Base-by-base conservation (phyloP, 2,329 filamentous ascomycete species). In the Alternaria incomplexa region DNA sequence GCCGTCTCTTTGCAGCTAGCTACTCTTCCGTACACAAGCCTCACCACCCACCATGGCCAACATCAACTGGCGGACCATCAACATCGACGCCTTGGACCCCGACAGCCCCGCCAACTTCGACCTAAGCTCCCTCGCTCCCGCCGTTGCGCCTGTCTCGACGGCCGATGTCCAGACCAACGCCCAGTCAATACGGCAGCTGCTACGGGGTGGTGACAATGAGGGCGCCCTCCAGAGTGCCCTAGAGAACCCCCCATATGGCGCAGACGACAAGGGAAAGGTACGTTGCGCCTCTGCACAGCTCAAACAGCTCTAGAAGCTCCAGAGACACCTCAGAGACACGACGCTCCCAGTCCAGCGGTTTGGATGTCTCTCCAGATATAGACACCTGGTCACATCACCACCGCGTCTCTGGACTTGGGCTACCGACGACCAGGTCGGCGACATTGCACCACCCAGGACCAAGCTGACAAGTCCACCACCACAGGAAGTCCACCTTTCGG, bases 81-180 rank as follows among this genome's bases (percentile, higher is more conserved):
- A 97, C 86, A 91, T 97, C 81, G 94, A 97, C 80, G 90, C 91
- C 72, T 87, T 97, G 74, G 92, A 96, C 80, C 93, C 94, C 63
- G 94, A 98, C 81, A 96, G 93, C 73, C 88, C 92, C 70, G 84
- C 89, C 81, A 98, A 97, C 87, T 98, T 98, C 84, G 92, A 96
- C 82, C 89, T 92, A 67, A 88, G 90, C 63, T 93, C 93, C 17
- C 89, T 98, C 73, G 90, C 91, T 69, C 93, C 94, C 36, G 87
- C 91, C 46, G 89, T 89, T 62, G 86, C 91, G 69, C 90, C 94
- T 71, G 87, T 92, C 64, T 89, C 87, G 72, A 91, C 95, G 73
- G 85, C 88, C 73, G 93, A 96, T 72, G 92, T 93, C 48, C 92
- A 94, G 70, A 88, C 88, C 66, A 85, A 96, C 54, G 89, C 91